Percentiles rank a stretch among this genome's conserved stretches.
phyloP scores from a whole-genome alignment of 2,329 filamentous ascomycete species.

The Fusarium sublunatum region DNA sequence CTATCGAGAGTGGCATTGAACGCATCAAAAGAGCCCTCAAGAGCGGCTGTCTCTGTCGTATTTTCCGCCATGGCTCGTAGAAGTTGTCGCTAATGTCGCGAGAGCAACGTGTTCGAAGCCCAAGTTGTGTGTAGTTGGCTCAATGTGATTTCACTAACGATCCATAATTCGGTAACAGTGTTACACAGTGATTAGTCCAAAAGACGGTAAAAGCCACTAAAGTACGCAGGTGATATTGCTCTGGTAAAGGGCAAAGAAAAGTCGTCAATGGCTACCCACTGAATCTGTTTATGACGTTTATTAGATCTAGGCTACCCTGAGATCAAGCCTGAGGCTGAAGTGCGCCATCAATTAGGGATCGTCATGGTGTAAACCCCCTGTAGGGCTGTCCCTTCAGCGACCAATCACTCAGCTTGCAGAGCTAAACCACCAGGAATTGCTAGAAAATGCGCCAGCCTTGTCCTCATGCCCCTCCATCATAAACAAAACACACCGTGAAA shows the following conservation, averaged over 20 bases:
- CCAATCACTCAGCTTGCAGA: conserved; percentile 17
- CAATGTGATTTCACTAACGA: conserved; percentile 4
- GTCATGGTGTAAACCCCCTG: conserved; percentile 3
- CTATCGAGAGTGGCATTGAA: conserved; percentile 47
- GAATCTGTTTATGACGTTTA: conserved; percentile 13
- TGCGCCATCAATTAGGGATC: conserved; percentile 7
- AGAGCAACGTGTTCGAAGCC: conserved; percentile 41
- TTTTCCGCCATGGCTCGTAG: conserved; percentile 42
- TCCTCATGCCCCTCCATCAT: conserved; percentile 32
- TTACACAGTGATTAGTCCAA: not conserved
- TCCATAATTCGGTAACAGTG: not conserved
- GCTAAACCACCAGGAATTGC: conserved; percentile 16
- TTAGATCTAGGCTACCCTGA: not conserved
- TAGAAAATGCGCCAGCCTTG: conserved; percentile 27
- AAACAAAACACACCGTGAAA: conserved; percentile 4
- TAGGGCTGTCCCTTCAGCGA: conserved; percentile 4
- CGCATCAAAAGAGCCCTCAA: conserved; percentile 44
- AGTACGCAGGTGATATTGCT: not conserved
- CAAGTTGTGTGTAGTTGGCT: not conserved
- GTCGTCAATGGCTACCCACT: not conserved
- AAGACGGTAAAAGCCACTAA: not conserved
- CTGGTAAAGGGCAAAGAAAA: not conserved
- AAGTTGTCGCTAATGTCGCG: conserved; percentile 5
- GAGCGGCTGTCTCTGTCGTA: conserved; percentile 22
- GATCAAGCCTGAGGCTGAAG: conserved; percentile 11